Evolutionary conservation across 2,329 filamentous ascomycete species (phyloP), one percentile per base, ranked within the genome.

Genomic region (Alternaria novae-zelandiae): DNA sequence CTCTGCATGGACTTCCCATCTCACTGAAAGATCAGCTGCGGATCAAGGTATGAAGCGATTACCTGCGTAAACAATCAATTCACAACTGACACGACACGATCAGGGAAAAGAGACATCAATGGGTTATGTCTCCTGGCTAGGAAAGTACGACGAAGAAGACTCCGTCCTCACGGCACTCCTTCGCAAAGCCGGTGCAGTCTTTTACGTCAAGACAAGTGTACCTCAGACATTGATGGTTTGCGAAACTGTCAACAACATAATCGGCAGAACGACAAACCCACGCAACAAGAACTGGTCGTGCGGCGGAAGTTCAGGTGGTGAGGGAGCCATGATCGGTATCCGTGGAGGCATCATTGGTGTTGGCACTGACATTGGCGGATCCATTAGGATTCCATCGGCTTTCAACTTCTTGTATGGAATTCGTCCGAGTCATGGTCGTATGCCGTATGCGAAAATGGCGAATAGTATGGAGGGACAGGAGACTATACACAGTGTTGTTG

Each of bases 401-500:
- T 88, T 87, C 75, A 87, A 87, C 63, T 84, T 83, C 4, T 70
- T 89, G 0, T 88, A 83, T 67, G 86, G 86, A 1, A 70, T 89
- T 23, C 77, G 85, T 6, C 86, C 87, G 6, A 59, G 81, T 82
- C 87, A 54, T 85, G 0, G 54, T 3, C 32, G 58, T 15, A 57
- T 67, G 55, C 57, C 64, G n/a, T 63, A 63, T 41, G 47, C 26
- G 8, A 51, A 59, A 7, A 58, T 70, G 77, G 87, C 88, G 1
- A 89, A 88, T 69, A 84, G 82, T 12, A 84, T 86, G 81, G 85
- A 85, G 54, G 89, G 89, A 0, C 87, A 91, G 67, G 87, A 86
- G 62, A 84, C 83, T 0, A 82, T 89, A 26, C 78, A 86, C 3
- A 89, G 85, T 1, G 86, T 89, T 2, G 83, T 89, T 23, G 89